These are phyloP conservation scores for Ottelia alismoides DNA, from an alignment of 106 monocot species.

Conservation along the genomic window DNA sequence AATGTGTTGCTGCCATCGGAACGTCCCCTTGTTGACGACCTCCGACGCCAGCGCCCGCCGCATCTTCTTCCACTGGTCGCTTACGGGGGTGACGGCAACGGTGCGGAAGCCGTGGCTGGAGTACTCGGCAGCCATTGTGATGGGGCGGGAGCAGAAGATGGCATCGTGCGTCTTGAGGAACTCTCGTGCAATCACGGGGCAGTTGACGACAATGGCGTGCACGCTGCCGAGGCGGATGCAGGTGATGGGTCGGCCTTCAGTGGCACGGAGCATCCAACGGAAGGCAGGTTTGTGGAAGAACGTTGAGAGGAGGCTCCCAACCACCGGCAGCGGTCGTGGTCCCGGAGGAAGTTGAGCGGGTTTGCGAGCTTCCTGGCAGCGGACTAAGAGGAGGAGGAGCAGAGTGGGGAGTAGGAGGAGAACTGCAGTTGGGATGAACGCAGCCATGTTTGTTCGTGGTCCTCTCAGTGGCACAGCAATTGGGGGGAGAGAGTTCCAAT, in stretches of 20 bases:
- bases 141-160: slow-evolving; percentile 20
- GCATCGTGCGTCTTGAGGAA: slow-evolving; percentile 32
- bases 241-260: slow-evolving; percentile 5
- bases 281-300: slow-evolving; percentile 18
- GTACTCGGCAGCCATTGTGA: slow-evolving; percentile 17
- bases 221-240: slow-evolving; percentile 24
- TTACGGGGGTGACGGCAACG: slow-evolving; percentile 7
- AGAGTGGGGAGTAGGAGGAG: no score
- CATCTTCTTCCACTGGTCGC: slow-evolving; percentile 66
- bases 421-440: no score
- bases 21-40: slow-evolving; percentile 11
- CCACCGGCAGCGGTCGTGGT: slow-evolving; percentile 10
- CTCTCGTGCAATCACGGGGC: slow-evolving; percentile 24
- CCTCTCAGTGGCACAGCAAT: no score
- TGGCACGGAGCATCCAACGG: slow-evolving; percentile 20
- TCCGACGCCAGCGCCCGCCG: slow-evolving; percentile 24
- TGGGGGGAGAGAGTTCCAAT: no score
- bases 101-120: slow-evolving; percentile 8
- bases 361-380: no score
- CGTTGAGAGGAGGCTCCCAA: slow-evolving; percentile 17
- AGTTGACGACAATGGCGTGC: slow-evolving; percentile 18
- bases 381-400: no score
- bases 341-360: slow-evolving; percentile 35
- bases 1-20: slow-evolving; percentile 1
- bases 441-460: no score